These are phyloP conservation scores for Blumeria graminis DNA, from an alignment of 2,329 filamentous ascomycete species.

Conservation along the genomic window DNA sequence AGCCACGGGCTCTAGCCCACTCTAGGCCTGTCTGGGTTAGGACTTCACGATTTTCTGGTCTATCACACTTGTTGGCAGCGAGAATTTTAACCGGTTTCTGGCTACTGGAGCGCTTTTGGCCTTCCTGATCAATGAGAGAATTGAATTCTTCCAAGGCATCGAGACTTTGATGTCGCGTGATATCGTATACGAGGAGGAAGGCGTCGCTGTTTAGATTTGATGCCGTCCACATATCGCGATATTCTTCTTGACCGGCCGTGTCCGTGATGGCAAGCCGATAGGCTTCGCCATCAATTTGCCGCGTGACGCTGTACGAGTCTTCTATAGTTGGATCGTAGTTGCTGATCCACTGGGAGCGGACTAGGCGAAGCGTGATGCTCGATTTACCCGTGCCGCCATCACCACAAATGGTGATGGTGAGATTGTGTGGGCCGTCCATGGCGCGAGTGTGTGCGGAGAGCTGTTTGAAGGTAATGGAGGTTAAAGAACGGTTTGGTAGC, in stretches of 20 bases:
- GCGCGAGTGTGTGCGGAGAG: no score
- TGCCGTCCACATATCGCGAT: slow-evolving; percentile 64
- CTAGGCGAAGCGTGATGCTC: slow-evolving; percentile 60
- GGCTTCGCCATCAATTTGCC: slow-evolving; percentile 49
- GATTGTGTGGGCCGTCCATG: slow-evolving; percentile 13
- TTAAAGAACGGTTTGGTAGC: no score
- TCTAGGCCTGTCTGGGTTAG: slow-evolving; percentile 47
- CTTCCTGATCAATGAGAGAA: slow-evolving; percentile 64
- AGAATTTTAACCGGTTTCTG: slow-evolving; percentile 49
- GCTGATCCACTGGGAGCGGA: slow-evolving; percentile 62
- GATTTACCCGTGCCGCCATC: slow-evolving; percentile 72
- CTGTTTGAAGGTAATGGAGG: no score
- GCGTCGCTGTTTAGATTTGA: slow-evolving; percentile 59
- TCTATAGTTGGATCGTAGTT: slow-evolving; percentile 65
- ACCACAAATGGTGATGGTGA: slow-evolving; percentile 63
- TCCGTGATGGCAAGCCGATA: slow-evolving; percentile 64
- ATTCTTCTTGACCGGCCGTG: slow-evolving; percentile 77
- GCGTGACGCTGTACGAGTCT: slow-evolving; percentile 67
- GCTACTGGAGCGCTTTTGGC: slow-evolving; percentile 22
- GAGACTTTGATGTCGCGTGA: slow-evolving; percentile 45
- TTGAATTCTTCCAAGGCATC: slow-evolving; percentile 56
- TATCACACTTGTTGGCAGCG: slow-evolving; percentile 68
- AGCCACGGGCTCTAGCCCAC: slow-evolving; percentile 48
- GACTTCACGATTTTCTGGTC: slow-evolving; percentile 44
- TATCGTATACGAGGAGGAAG: slow-evolving; percentile 73